A percentile compares a stretch with the other conserved stretches of the same genome.
Conservation (phyloP, 1,284 basidiomycete species). For the Agroathelia rolfsii region DNA sequence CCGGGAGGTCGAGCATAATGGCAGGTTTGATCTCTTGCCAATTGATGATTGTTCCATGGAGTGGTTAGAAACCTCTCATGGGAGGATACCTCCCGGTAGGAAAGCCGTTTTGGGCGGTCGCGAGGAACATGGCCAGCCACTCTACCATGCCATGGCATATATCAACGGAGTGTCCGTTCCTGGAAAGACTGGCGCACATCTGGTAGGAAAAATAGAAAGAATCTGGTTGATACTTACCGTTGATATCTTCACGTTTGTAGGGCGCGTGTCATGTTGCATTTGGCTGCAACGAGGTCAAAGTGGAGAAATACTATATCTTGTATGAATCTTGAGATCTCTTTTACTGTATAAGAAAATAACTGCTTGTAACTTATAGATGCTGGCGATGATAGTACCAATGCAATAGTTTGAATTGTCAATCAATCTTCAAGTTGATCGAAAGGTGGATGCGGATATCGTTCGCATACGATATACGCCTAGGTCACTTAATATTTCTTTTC, state of each 20-base stretch:
- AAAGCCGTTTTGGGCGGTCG: conserved; percentile 46
- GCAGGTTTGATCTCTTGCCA: conserved; percentile 62
- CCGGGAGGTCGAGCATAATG: conserved; percentile 44
- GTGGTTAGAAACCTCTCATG: conserved; percentile 50
- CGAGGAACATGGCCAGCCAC: conserved; percentile 27
- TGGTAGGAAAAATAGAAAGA: too few relatives aligned
- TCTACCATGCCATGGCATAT: conserved; percentile 45
- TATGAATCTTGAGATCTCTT: too few relatives aligned
- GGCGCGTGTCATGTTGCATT: conserved; percentile 32
- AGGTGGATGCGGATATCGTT: too few relatives aligned
- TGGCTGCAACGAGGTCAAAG: conserved; percentile 30
- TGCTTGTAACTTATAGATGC: too few relatives aligned
- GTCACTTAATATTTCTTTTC: too few relatives aligned
- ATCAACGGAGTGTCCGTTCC: conserved; percentile 49
- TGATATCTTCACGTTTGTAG: too few relatives aligned
- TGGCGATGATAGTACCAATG: too few relatives aligned
- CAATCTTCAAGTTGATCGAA: too few relatives aligned
- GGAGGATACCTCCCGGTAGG: conserved; percentile 44
- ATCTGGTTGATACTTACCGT: too few relatives aligned
- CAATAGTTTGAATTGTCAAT: too few relatives aligned
- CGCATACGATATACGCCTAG: too few relatives aligned
- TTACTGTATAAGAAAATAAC: too few relatives aligned
- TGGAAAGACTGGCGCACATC: conserved; percentile 62
- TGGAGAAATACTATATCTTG: conserved; percentile 48
- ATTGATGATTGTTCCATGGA: conserved; percentile 60